These are phyloP conservation scores for Mercurialis annua DNA, from an alignment of 345 rosid species.

Conservation along the genomic window DNA sequence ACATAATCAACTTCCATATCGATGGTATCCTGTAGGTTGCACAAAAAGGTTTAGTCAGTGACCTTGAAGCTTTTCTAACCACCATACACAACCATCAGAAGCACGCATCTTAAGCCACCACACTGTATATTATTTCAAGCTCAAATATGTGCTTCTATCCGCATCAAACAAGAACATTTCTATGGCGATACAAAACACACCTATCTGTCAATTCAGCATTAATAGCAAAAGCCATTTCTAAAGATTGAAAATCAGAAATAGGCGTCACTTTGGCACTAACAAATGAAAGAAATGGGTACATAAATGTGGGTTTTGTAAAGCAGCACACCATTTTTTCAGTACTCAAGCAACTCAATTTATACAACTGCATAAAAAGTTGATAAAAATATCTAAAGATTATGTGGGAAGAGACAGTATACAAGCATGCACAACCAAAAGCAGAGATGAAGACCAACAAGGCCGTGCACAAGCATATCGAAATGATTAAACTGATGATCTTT, in stretches of 20 bases:
- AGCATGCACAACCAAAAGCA: background rate
- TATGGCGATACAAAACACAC: background rate
- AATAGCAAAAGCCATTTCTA: background rate
- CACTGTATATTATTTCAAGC: background rate
- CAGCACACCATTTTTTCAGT: background rate
- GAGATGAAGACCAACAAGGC: background rate
- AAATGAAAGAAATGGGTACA: background rate
- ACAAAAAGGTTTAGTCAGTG: constrained; percentile 22
- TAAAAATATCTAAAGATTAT: no score
- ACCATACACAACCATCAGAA: background rate
- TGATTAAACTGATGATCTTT: background rate
- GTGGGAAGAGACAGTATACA: no score
- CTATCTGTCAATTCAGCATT: background rate
- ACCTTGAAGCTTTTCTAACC: constrained; percentile 8
- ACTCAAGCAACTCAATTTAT: no score
- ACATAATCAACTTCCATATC: constrained; percentile 57
- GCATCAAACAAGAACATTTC: background rate
- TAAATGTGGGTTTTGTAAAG: background rate
- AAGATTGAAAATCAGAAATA: background rate
- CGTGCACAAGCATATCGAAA: background rate
- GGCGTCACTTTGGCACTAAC: background rate
- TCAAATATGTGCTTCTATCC: constrained; percentile 4
- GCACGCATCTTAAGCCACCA: constrained; percentile 6
- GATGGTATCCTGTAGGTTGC: constrained; percentile 49
- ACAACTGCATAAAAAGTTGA: no score